Percentiles rank a stretch among this genome's conserved stretches.
Evolutionary conservation across 31 red algal genomes (phyloP).

Genomic region (Porphyra umbilicalis): DNA sequence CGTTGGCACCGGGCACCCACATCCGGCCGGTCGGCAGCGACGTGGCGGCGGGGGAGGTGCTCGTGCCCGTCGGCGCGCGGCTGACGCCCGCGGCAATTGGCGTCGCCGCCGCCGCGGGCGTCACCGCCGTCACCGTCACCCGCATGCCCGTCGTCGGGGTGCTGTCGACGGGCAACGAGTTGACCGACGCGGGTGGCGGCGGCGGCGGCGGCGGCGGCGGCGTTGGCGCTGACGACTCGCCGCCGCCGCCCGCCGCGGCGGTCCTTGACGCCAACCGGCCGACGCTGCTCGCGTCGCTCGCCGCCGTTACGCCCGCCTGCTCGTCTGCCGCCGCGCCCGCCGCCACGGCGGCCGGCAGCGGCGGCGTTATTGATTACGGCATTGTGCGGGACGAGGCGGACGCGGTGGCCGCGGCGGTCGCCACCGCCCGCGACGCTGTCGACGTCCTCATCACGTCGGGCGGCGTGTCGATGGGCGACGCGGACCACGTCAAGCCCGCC

Average conservation of each 20-base stretch:
- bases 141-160: conserved; percentile 53
- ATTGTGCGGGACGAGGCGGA: conserved; percentile 44
- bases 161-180: conserved; percentile 80
- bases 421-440: conserved; percentile 10
- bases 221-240: conserved; percentile 6
- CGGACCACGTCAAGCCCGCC: conserved; percentile 58
- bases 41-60: conserved; percentile 47
- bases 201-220: no score
- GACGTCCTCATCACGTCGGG: conserved; percentile 69
- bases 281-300: conserved; percentile 50
- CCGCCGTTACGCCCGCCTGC: conserved; percentile 17
- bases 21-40: conserved; percentile 65
- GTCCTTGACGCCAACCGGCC: conserved; percentile 80
- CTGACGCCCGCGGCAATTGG: conserved; percentile 62
- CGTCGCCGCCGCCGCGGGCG: conserved; percentile 33
- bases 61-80: conserved; percentile 32
- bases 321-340: background rate
- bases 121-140: conserved; percentile 25
- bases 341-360: background rate
- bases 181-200: conserved; percentile 66
- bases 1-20: conserved; percentile 30
- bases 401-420: conserved; percentile 13
- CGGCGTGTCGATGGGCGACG: conserved; percentile 77
- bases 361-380: conserved; percentile 43
- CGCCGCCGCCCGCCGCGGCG: conserved; percentile 10